Percentiles rank a stretch among this genome's conserved stretches.
Evolutionary conservation across 306 rosid species (phyloP).

Genomic region (Macrotyloma uniflorum): DNA sequence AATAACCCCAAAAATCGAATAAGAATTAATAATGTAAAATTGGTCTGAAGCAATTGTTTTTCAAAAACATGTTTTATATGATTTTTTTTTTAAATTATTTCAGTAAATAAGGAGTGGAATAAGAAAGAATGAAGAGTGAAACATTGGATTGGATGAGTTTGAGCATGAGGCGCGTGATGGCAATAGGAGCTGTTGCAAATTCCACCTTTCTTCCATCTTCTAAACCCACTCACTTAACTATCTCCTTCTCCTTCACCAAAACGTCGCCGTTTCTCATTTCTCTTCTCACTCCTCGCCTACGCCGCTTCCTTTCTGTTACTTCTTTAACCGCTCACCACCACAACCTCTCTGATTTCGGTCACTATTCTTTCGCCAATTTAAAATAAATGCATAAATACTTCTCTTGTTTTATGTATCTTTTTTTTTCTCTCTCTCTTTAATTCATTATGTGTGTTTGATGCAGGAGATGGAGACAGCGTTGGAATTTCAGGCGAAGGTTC

Average conservation of each 20-base stretch:
- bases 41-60: no score
- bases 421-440: neutral
- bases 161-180: constrained; percentile 45
- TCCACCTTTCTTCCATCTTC: constrained; percentile 30
- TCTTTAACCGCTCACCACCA: constrained; percentile 35
- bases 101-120: no score
- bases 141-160: constrained; percentile 53
- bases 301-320: constrained; percentile 53
- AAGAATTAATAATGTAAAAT: no score
- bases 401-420: neutral
- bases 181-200: constrained; percentile 33
- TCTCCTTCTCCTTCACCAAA: constrained; percentile 38
- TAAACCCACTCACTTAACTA: constrained; percentile 26
- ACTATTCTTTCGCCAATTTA: neutral
- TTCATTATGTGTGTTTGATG: neutral
- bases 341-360: constrained; percentile 47
- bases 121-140: neutral
- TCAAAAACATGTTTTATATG: no score
- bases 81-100: no score
- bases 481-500: constrained; percentile 39
- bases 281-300: constrained; percentile 32
- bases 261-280: constrained; percentile 39
- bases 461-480: constrained; percentile 34
- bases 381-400: neutral
- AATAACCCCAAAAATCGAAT: no score